Evolutionary conservation across 2,329 filamentous ascomycete genomes (phyloP), one percentile per base, ranked within the genome.

Genomic region (Beauveria bassiana): DNA sequence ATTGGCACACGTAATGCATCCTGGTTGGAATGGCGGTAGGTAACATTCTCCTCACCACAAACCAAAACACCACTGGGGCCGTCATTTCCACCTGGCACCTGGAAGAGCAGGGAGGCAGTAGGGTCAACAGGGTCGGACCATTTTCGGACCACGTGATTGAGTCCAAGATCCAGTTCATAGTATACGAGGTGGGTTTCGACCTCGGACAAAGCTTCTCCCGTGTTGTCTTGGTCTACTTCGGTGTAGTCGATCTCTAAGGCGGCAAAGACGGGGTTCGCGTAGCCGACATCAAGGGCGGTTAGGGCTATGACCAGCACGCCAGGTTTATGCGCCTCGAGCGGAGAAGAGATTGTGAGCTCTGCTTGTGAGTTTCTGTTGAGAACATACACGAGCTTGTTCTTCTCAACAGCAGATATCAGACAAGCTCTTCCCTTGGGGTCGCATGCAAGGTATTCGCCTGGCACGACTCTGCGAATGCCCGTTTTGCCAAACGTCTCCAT

Each of bases 341-440:
- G 95, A 16, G 95, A 99, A 5, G 95, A 99, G 56, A 99, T 99
- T 46, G 93, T 96, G 69, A 99, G 85, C 74, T 96, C 91, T 20
- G 93, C 93, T 75, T 98, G 91, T 3, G 92, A 85, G 76, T 96
- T 96, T 66, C 96, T 88, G 75, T 98, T 98, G 67, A 99, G 82
- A 70, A 99, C 93, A 76, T 99, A 99, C 67, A 99, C 95, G 61
- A 99, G 88, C 79, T 99, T 99, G 79, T 98, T 99, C 83, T 99
- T 99, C 78, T 99, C 96, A 61, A 93, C 83, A 5, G 93, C 93
- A 10, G 95, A 92, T 64, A 98, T 90, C 72, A 99, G 82, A 71
- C 93, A 96, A 61, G 96, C 96, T 78, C 95, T 86, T 61, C 95
- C 95, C 75, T 96, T 96, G 31, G 95, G 95, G 70, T 99, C 95